These are phyloP conservation scores for Kwoniella europaea DNA, from an alignment of 768 basidiomycete species.

Conservation along the genomic window DNA sequence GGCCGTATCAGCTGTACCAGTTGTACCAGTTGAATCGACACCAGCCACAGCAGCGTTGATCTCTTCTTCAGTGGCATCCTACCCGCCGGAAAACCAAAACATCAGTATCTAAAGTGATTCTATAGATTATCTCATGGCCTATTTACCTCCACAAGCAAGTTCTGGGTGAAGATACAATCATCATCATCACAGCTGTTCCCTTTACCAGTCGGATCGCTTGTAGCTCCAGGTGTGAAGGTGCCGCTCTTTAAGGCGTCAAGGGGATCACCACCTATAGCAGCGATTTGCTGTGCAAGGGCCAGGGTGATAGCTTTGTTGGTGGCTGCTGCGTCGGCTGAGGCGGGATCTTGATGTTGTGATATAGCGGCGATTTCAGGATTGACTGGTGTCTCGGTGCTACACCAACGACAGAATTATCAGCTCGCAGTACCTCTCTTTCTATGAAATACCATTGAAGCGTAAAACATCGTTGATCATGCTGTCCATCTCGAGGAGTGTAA, in stretches of 20 bases:
- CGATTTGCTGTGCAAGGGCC: slow-evolving; percentile 70
- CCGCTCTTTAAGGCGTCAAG: slow-evolving; percentile 67
- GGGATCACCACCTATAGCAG: slow-evolving; percentile 69
- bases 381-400: slow-evolving; percentile 66
- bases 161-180: slow-evolving; percentile 72
- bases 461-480: too few species aligned
- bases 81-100: too few species aligned
- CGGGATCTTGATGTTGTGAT: slow-evolving; percentile 71
- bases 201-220: slow-evolving; percentile 64
- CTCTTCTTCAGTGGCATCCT: slow-evolving; percentile 62
- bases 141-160: slow-evolving; percentile 57
- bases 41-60: slow-evolving; percentile 62
- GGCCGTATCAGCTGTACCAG: neutral
- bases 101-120: too few species aligned
- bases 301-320: slow-evolving; percentile 70
- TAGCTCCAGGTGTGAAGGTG: slow-evolving; percentile 67
- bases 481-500: too few species aligned
- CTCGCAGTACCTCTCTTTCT: too few species aligned
- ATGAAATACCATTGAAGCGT: too few species aligned
- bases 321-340: slow-evolving; percentile 65
- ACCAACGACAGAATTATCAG: slow-evolving; percentile 60
- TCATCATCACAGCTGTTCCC: slow-evolving; percentile 65
- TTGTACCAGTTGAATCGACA: slow-evolving; percentile 3
- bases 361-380: slow-evolving; percentile 73
- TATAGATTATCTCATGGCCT: too few species aligned